Base-by-base conservation (phyloP, 116 monocot species). In the Iris pallida region DNA sequence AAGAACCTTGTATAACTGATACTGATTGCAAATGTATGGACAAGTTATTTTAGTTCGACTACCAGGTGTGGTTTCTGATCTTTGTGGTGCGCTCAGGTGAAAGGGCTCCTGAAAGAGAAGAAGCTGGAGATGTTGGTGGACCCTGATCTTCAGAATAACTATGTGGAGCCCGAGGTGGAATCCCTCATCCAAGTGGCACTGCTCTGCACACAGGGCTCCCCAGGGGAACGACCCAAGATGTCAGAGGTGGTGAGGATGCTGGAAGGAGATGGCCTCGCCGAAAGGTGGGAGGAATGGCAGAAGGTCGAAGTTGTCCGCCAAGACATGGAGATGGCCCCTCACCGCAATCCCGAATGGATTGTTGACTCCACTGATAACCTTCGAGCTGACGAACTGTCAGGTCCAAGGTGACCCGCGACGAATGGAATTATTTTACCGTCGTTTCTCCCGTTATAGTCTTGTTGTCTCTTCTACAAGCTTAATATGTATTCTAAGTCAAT, bases 191-290 rank as follows among this genome's bases (percentile, higher is more conserved):
- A 63, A 12, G 68, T 79, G 9, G 73, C 73, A 30, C 47, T 79
- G 42, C 68, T 64, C 44, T 79, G 79, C 63, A 68, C 79, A 3
- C 73, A 79, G 17, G 19, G 8, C 42, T 68, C 41, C 47, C 79
- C 79, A 0, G 56, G 7, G 8, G n/a, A 63, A 0, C 68, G 79
- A 4, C 79, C 79, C 0, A 73, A 72, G 18, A 79, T 79, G 73
- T 68, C 68, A 43, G 73, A 73, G 47, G 79, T 79, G 41, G 79
- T 79, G 63, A 61, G 68, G 12, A 79, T 64, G 73, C 66, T 78
- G 4, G 72, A 72, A 72, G 72, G 78, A 0, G 78, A 78, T 61
- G 72, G 67, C n/a, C 73, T 79, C 16, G 73, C 61, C 0, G 73
- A 78, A 45, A 65, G 52, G 45, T 78, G 78, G 78, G 78, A 65